These are phyloP conservation scores for Trichophyton benhamiae DNA, from an alignment of 2,329 filamentous ascomycete species.

Conservation along the genomic window DNA sequence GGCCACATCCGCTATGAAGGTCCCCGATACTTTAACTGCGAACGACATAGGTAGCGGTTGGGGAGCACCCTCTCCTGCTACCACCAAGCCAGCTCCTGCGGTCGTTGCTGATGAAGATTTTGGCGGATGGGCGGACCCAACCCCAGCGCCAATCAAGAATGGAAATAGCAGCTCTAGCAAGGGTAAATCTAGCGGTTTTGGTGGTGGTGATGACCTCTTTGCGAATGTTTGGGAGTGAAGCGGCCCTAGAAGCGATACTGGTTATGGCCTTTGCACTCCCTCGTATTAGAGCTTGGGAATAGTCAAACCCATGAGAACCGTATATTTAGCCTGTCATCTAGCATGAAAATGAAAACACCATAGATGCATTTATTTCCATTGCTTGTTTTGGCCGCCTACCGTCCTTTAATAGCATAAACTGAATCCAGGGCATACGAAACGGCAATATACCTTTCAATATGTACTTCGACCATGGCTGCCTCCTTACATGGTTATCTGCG, in stretches of 20 bases:
- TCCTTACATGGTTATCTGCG: neutral
- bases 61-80: constrained; percentile 29
- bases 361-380: neutral
- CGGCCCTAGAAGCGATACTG: neutral
- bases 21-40: constrained; percentile 37
- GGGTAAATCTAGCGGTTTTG: constrained; percentile 49
- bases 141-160: constrained; percentile 41
- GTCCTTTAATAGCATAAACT: neutral
- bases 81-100: constrained; percentile 42
- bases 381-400: neutral
- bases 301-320: neutral
- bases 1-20: constrained; percentile 28
- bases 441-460: neutral
- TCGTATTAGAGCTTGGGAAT: neutral
- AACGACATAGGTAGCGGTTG: constrained; percentile 59
- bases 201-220: constrained; percentile 68
- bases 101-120: constrained; percentile 89
- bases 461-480: neutral
- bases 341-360: neutral
- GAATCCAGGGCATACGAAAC: neutral
- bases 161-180: constrained; percentile 28
- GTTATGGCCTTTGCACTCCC: neutral
- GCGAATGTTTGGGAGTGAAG: constrained; percentile 73
- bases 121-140: constrained; percentile 77
- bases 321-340: neutral